Conservation (phyloP, 805 yeast species). For the Candida dendrica region DNA sequence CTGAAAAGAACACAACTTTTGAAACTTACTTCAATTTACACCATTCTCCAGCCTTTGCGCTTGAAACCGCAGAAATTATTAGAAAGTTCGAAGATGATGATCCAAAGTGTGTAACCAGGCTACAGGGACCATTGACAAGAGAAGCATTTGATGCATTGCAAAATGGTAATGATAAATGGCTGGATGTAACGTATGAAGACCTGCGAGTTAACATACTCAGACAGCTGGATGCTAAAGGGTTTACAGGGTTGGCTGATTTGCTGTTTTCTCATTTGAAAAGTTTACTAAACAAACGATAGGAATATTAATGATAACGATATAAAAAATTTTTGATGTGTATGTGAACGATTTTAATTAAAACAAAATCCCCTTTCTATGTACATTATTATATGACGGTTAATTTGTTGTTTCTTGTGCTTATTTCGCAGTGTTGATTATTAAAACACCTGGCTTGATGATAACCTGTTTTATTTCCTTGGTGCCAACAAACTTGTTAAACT, state of each 20-base stretch:
- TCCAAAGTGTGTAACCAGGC: conserved; percentile 27
- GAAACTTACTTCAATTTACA: conserved; percentile 30
- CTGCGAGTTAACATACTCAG: conserved; percentile 38
- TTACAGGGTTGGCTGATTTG: conserved; percentile 40
- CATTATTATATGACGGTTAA: neutral
- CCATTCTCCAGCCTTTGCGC: conserved; percentile 45
- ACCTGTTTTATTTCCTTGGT: conserved; percentile 40
- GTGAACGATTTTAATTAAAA: too few species aligned
- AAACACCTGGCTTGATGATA: conserved; percentile 38
- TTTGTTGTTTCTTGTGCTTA: neutral
- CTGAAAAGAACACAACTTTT: conserved; percentile 17
- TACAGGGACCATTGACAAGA: conserved; percentile 48
- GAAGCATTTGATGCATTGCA: conserved; percentile 29
- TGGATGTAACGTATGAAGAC: conserved; percentile 34
- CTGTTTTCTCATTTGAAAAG: conserved; percentile 49
- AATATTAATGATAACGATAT: too few species aligned
- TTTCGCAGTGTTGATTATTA: neutral
- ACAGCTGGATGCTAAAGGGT: conserved; percentile 34
- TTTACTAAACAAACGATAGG: conserved; percentile 24
- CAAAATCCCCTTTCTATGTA: neutral
- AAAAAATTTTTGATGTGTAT: too few species aligned
- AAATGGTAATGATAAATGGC: conserved; percentile 28
- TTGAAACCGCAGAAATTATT: conserved; percentile 34
- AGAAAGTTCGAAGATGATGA: conserved; percentile 39
- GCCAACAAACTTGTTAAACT: conserved; percentile 34